Conservation (phyloP, 495 filamentous ascomycete genomes). For the Annulohypoxylon stygium region DNA sequence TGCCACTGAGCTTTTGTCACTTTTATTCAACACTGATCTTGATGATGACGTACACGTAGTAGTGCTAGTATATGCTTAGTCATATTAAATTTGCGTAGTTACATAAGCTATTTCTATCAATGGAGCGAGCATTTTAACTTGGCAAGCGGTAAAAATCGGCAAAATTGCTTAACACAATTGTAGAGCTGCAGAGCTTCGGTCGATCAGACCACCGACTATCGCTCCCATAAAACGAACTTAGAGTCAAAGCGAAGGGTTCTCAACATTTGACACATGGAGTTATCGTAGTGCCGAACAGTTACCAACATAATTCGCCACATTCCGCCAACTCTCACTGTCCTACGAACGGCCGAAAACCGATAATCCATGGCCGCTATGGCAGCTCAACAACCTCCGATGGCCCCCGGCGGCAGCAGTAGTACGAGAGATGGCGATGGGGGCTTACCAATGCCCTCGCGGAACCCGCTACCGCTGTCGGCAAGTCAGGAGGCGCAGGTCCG, state of each 20-base stretch:
- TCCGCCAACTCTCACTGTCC: conserved; percentile 1
- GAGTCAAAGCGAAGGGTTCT: not conserved
- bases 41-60: conserved; percentile 1
- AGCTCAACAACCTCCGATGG: conserved; percentile 43
- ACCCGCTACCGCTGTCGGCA: conserved; percentile 92
- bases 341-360: conserved; percentile 1
- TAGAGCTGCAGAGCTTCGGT: conserved; percentile 29
- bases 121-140: not conserved
- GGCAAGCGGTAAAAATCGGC: conserved; percentile 34
- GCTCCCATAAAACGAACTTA: conserved; percentile 10
- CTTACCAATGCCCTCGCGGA: conserved; percentile 73
- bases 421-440: conserved; percentile 25
- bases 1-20: not conserved
- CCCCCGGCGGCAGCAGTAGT: conserved; percentile 33
- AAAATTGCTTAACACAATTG: conserved; percentile 33
- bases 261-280: conserved; percentile 27
- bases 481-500: conserved; percentile 92
- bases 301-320: not conserved
- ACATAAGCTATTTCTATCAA: not conserved
- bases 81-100: not conserved
- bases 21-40: not conserved
- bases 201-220: conserved; percentile 12
- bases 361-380: conserved; percentile 57
- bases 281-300: conserved; percentile 25
- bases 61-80: not conserved